A percentile compares a stretch with the other conserved stretches of the same genome.
Evolutionary conservation across 2,329 filamentous ascomycete genomes (phyloP).

Genomic region (Didymella pinodella): DNA sequence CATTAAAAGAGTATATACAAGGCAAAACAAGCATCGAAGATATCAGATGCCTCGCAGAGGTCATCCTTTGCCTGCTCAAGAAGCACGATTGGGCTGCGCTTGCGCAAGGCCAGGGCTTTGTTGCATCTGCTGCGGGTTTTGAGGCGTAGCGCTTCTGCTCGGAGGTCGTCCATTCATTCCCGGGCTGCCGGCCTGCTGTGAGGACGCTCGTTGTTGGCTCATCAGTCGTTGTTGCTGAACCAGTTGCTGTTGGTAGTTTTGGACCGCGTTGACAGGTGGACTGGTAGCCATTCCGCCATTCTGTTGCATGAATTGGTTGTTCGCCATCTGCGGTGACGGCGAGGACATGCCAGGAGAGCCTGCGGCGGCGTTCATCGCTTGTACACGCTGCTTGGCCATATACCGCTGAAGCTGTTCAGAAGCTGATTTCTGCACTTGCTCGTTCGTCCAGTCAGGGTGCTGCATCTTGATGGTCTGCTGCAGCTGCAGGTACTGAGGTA

Average conservation of each 20-base stretch:
- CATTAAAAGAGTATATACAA: conserved; percentile 46
- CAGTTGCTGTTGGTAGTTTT: conserved; percentile 50
- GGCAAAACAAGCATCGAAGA: conserved; percentile 28
- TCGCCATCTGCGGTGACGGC: conserved; percentile 43
- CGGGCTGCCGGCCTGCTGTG: conserved; percentile 45
- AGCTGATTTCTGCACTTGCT: conserved; percentile 46
- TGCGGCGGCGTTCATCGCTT: conserved; percentile 50
- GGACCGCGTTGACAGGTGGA: conserved; percentile 45
- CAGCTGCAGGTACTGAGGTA: conserved; percentile 45
- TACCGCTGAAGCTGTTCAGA: conserved; percentile 46
- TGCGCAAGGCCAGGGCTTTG: conserved; percentile 47
- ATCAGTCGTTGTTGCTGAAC: conserved; percentile 50
- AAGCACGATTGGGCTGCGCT: conserved; percentile 34
- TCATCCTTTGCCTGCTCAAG: conserved; percentile 16
- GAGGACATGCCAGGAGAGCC: conserved; percentile 42
- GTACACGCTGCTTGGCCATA: conserved; percentile 44
- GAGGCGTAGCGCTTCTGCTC: conserved; percentile 51
- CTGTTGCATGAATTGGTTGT: conserved; percentile 46
- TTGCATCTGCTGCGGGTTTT: conserved; percentile 46
- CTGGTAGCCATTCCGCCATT: conserved; percentile 42
- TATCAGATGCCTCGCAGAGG: conserved; percentile 29
- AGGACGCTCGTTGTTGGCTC: conserved; percentile 37
- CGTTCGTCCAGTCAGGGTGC: conserved; percentile 48
- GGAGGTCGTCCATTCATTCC: conserved; percentile 42
- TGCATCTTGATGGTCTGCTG: conserved; percentile 45